Base-by-base conservation (phyloP, 1,284 basidiomycete species). In the Pholiota adiposa region DNA sequence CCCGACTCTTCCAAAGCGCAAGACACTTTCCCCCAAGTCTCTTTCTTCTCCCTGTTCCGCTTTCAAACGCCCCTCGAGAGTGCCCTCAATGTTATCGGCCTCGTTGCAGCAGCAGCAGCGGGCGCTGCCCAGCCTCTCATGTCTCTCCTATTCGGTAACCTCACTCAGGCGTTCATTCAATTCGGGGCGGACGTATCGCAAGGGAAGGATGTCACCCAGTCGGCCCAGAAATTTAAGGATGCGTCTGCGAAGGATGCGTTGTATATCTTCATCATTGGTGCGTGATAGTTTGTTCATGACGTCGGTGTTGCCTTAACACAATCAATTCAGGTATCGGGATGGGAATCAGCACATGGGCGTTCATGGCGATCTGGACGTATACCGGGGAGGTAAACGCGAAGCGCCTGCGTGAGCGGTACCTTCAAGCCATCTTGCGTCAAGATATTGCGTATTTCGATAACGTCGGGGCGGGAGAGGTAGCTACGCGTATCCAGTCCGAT, bases 401-500 rank as follows among this genome's bases (percentile, higher is more conserved):
- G 68, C 88, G 97, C n/a, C 83, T 93, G 31, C 87, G 91, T 18
- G 92, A 93, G 73, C 77, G 71, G 11, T 93, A 94, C 69, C 83
- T 97, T 5, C 76, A 82, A 56, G 86, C 93, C 1, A 75, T 94
- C 14, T 80, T 96, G n/a, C 89, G 93, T 40, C 92, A 95, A 75
- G 89, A 97, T 73, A 87, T 93, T 58, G 89, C 91, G 11, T 98
- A 87, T 78, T 98, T 98, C 70, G 97, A 98, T 72, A 86, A 89
- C 19, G 86, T 98, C 56, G 96, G 97, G 21, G 91, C 96, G 4
- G 97, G 97, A 61, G 97, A 98, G 75, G 89, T 99, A 34, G 92
- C 97, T 0, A 98, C 96, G 0, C 89, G 96, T 58, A 98, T 98
- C 65, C 93, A 97, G 72, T 93, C 91, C 0, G 94, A 96, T 71